These are phyloP conservation scores for Anthracocystis setariae DNA, from an alignment of 1,284 basidiomycete genomes.

Conservation along the genomic window DNA sequence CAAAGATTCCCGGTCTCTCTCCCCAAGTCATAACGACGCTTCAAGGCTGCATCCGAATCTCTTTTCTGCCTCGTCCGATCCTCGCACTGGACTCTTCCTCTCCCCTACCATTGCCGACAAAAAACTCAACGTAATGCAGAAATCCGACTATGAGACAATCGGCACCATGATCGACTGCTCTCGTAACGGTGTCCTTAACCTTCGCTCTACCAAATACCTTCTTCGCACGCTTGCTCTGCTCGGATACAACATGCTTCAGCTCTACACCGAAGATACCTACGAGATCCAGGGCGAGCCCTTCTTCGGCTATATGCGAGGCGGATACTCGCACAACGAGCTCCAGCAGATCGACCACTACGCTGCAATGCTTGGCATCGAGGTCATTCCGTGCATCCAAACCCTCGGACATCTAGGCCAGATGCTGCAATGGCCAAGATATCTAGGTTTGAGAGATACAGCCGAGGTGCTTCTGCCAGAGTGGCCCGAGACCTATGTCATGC, in stretches of 20 bases:
- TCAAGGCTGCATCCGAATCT: constrained; percentile 23
- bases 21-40: not conserved
- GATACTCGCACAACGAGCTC: constrained; percentile 60
- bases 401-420: constrained; percentile 69
- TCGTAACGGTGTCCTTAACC: constrained; percentile 67
- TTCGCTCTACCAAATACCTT: constrained; percentile 60
- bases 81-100: constrained; percentile 9
- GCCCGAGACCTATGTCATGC: constrained; percentile 65
- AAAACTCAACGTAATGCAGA: constrained; percentile 34
- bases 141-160: constrained; percentile 51
- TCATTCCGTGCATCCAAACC: constrained; percentile 67
- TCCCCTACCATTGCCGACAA: constrained; percentile 18
- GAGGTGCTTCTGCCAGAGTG: constrained; percentile 67
- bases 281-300: constrained; percentile 68
- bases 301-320: constrained; percentile 67
- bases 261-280: constrained; percentile 68
- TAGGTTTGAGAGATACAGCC: constrained; percentile 66
- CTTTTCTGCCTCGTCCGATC: constrained; percentile 6
- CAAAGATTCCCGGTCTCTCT: constrained; percentile 21
- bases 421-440: constrained; percentile 68
- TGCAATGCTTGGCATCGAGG: constrained; percentile 51
- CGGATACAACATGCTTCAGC: constrained; percentile 67
- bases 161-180: constrained; percentile 69
- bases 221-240: constrained; percentile 63
- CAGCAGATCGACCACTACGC: constrained; percentile 68